These are phyloP conservation scores for Groenewaldozyma salmanticensis DNA, from an alignment of 805 yeast genomes.

Conservation along the genomic window DNA sequence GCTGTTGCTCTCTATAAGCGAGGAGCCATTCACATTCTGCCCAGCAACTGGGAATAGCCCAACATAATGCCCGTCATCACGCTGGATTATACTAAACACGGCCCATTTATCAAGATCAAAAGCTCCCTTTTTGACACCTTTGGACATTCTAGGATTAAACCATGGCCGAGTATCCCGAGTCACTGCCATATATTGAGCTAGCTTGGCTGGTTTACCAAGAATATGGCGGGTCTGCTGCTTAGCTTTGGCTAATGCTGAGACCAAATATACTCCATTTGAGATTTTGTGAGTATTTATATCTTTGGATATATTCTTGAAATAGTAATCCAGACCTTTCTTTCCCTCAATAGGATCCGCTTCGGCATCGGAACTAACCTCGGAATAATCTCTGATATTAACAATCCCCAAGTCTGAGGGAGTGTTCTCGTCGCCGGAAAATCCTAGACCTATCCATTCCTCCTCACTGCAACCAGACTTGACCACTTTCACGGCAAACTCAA, in stretches of 20 bases:
- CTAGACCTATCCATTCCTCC: neutral
- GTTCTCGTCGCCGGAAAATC: neutral
- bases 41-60: conserved; percentile 18
- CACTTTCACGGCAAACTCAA: neutral
- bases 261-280: no score
- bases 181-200: conserved; percentile 2
- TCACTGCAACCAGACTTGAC: neutral
- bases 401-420: neutral
- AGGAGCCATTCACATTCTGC: conserved; percentile 11
- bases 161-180: conserved; percentile 3
- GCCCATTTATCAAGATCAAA: conserved; percentile 6
- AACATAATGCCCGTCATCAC: conserved; percentile 19
- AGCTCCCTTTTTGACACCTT: neutral
- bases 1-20: conserved; percentile 5
- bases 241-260: neutral
- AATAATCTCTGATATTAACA: neutral
- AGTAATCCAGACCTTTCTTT: no score
- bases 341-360: no score
- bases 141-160: conserved; percentile 6
- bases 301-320: no score
- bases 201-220: conserved; percentile 4
- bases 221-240: neutral
- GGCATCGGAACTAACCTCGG: no score
- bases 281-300: no score
- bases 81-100: conserved; percentile 5